Percentiles rank a stretch among this genome's conserved stretches.
These are phyloP conservation scores for Periconia sp. DNA, from an alignment of 2,329 filamentous ascomycete species.

Conservation along the genomic window DNA sequence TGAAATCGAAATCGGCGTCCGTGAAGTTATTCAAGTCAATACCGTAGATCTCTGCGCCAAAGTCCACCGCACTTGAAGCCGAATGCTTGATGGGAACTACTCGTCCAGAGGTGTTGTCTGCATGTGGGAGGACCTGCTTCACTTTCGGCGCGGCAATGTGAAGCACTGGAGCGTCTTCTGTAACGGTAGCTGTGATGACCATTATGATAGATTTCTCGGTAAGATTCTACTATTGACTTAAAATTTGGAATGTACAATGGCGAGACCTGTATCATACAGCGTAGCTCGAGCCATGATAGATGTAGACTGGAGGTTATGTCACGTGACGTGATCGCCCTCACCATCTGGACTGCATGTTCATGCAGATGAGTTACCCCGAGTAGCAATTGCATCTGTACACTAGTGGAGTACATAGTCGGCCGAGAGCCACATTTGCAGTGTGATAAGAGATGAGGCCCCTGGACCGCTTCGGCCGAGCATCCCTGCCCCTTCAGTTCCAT, in stretches of 20 bases:
- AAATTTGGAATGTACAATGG: background rate
- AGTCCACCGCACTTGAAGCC: conserved; percentile 7
- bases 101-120: conserved; percentile 5
- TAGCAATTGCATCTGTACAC: background rate
- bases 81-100: conserved; percentile 6
- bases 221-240: background rate
- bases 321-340: background rate
- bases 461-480: background rate
- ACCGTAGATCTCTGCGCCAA: conserved; percentile 12
- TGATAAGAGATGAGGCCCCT: too few species aligned
- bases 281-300: too few species aligned
- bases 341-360: background rate
- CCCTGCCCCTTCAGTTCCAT: background rate
- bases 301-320: background rate
- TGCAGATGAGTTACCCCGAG: background rate
- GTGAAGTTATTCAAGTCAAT: conserved; percentile 15
- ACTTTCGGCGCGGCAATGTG: background rate
- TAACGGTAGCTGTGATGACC: conserved; percentile 6
- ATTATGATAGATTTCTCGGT: background rate
- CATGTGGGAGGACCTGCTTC: conserved; percentile 6
- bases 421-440: background rate
- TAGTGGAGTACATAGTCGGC: background rate
- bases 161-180: conserved; percentile 2
- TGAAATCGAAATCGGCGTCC: conserved; percentile 12
- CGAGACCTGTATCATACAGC: background rate